Evolutionary conservation across 768 basidiomycete species (phyloP).

Genomic region (Termitomyces sp.): DNA sequence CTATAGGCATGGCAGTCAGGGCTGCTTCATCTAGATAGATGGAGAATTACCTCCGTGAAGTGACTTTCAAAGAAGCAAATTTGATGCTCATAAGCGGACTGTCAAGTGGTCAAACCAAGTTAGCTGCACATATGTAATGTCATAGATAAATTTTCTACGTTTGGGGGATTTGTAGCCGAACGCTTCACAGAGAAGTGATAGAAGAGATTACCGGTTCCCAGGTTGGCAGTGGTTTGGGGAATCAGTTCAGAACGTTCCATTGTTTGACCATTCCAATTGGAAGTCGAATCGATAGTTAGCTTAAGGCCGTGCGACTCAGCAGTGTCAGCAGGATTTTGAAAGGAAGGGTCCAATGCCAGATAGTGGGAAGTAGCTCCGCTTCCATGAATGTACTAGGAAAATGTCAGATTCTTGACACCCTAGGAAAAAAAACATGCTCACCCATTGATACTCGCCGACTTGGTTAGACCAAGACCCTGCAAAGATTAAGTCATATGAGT

Average conservation of each 20-base stretch:
- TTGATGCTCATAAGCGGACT: slow-evolving; percentile 55
- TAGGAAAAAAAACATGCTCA: slow-evolving; percentile 13
- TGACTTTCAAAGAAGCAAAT: slow-evolving; percentile 59
- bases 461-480: slow-evolving; percentile 52
- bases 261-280: slow-evolving; percentile 48
- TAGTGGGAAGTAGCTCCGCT: slow-evolving; percentile 44
- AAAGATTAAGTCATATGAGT: neutral
- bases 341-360: slow-evolving; percentile 40
- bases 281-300: slow-evolving; percentile 46
- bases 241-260: slow-evolving; percentile 41
- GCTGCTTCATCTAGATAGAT: too few relatives aligned
- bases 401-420: neutral
- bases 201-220: slow-evolving; percentile 52
- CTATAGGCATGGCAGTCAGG: slow-evolving; percentile 17
- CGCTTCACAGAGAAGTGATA: slow-evolving; percentile 58
- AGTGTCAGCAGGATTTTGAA: slow-evolving; percentile 55
- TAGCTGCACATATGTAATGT: neutral
- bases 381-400: slow-evolving; percentile 48
- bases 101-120: neutral
- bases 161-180: slow-evolving; percentile 42
- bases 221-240: slow-evolving; percentile 42
- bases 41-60: slow-evolving; percentile 51
- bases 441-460: slow-evolving; percentile 56
- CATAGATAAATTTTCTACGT: slow-evolving; percentile 24
- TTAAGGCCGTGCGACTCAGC: slow-evolving; percentile 44